phyloP scores from a whole-genome alignment of 768 basidiomycete genomes.

The Hericium alpestre region DNA sequence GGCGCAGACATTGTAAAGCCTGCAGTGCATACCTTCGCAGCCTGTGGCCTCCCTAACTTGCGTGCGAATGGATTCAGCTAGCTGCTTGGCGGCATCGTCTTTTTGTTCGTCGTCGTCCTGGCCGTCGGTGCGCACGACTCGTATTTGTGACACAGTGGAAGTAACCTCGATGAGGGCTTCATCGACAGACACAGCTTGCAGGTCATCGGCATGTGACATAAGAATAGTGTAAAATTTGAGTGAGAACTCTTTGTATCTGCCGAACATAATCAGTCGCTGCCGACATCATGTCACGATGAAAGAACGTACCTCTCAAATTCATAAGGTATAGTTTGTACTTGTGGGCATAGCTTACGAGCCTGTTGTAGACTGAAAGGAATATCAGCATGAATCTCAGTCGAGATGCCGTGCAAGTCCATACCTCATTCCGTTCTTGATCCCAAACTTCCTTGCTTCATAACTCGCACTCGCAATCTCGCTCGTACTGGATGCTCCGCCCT shows the following conservation, averaged over 20 bases:
- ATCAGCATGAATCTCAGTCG: neutral
- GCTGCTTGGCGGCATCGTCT: slow-evolving; percentile 56
- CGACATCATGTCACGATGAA: neutral
- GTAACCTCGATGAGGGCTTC: slow-evolving; percentile 92
- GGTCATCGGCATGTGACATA: slow-evolving; percentile 79
- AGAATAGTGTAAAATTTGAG: slow-evolving; percentile 88
- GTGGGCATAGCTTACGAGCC: slow-evolving; percentile 66
- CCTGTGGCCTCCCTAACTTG: slow-evolving; percentile 70
- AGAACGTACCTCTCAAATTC: slow-evolving; percentile 72
- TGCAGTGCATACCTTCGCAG: slow-evolving; percentile 57
- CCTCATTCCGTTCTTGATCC: slow-evolving; percentile 95
- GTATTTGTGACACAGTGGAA: slow-evolving; percentile 35
- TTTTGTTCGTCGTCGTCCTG: slow-evolving; percentile 18
- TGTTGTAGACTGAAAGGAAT: slow-evolving; percentile 53
- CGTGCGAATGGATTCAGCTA: slow-evolving; percentile 73
- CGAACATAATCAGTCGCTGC: slow-evolving; percentile 1
- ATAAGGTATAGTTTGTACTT: slow-evolving; percentile 73
- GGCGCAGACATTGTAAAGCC: neutral
- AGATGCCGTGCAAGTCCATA: slow-evolving; percentile 19
- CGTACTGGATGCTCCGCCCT: slow-evolving; percentile 68
- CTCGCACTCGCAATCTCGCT: slow-evolving; percentile 93
- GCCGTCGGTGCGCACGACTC: slow-evolving; percentile 14
- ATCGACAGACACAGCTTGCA: slow-evolving; percentile 93
- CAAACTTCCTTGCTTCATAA: slow-evolving; percentile 84
- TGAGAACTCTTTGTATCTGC: slow-evolving; percentile 76